A percentile compares a stretch with the other conserved stretches of the same genome.
Evolutionary conservation across 2,329 filamentous ascomycete genomes (phyloP).

Genomic region (Epichloe glyceriae): DNA sequence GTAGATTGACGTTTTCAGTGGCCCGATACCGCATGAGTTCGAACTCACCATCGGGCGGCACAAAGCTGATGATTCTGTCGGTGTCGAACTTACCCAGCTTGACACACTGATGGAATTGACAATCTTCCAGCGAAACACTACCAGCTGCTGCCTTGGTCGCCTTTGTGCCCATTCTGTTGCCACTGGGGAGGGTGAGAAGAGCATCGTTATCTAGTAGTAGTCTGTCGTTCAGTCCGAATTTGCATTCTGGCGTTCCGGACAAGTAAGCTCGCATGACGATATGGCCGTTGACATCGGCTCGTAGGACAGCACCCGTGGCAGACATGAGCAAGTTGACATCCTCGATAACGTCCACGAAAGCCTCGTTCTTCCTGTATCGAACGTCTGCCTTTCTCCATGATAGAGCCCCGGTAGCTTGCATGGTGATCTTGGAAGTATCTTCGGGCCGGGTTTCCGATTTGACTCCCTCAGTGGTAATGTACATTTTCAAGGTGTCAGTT

Average conservation of each 20-base stretch:
- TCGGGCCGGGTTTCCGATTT: constrained; percentile 78
- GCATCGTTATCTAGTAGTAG: constrained; percentile 74
- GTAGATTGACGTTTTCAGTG: constrained; percentile 95
- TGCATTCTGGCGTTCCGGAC: constrained; percentile 93
- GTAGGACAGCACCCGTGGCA: constrained; percentile 86
- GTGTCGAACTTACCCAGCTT: constrained; percentile 95
- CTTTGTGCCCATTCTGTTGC: constrained; percentile 69
- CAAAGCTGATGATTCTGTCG: constrained; percentile 92
- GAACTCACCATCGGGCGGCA: constrained; percentile 94
- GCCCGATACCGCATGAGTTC: constrained; percentile 98
- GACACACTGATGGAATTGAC: constrained; percentile 97
- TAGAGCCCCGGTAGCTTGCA: constrained; percentile 94
- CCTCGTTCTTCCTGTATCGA: constrained; percentile 98
- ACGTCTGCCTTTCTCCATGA: constrained; percentile 97
- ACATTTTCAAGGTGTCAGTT: constrained; percentile 98
- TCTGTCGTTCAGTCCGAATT: constrained; percentile 94
- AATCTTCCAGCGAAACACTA: constrained; percentile 91
- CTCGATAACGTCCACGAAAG: constrained; percentile 98
- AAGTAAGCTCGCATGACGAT: constrained; percentile 99
- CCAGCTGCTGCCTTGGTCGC: constrained; percentile 92
- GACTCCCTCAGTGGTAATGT: constrained; percentile 98
- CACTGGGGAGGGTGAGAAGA: constrained; percentile 52
- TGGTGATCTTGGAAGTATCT: constrained; percentile 95
- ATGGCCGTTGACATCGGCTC: constrained; percentile 91
- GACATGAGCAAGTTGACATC: constrained; percentile 99